Evolutionary conservation across 306 rosid species (phyloP).

Genomic region (Rosa chinensis): DNA sequence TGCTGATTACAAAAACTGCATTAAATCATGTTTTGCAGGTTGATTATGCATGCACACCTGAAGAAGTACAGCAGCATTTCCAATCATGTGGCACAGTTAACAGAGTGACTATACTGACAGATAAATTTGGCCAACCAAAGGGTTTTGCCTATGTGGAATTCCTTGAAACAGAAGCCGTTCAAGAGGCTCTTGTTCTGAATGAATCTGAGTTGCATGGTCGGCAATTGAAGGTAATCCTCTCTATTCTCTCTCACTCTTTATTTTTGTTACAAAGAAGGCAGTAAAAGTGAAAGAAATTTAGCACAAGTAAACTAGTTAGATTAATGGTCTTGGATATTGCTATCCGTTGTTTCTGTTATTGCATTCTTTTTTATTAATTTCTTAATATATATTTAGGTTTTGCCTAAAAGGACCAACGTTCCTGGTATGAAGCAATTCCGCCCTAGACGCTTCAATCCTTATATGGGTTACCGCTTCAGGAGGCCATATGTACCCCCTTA

Average conservation of each 20-base stretch:
- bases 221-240: conserved; percentile 68
- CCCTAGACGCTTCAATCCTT: conserved; percentile 73
- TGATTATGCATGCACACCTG: conserved; percentile 97
- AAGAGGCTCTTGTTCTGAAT: conserved; percentile 74
- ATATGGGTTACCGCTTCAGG: conserved; percentile 67
- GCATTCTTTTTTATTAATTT: not conserved
- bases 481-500: conserved; percentile 83
- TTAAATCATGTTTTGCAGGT: conserved; percentile 56
- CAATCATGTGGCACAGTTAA: conserved; percentile 94
- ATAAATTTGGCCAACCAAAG: conserved; percentile 91
- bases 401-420: conserved; percentile 90
- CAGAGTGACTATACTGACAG: conserved; percentile 87
- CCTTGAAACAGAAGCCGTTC: conserved; percentile 81
- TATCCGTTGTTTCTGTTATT: not conserved
- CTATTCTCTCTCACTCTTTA: not conserved
- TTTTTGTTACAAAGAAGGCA: not conserved
- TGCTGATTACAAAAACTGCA: conserved; percentile 22
- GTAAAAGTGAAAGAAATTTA: no score
- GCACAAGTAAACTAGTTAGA: not conserved
- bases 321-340: not conserved
- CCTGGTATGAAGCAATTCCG: conserved; percentile 96
- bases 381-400: conserved; percentile 47
- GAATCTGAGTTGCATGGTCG: conserved; percentile 95
- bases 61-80: conserved; percentile 97
- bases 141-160: conserved; percentile 97